Conservation (phyloP, 257 asterid species). For the Petrea volubilis region DNA sequence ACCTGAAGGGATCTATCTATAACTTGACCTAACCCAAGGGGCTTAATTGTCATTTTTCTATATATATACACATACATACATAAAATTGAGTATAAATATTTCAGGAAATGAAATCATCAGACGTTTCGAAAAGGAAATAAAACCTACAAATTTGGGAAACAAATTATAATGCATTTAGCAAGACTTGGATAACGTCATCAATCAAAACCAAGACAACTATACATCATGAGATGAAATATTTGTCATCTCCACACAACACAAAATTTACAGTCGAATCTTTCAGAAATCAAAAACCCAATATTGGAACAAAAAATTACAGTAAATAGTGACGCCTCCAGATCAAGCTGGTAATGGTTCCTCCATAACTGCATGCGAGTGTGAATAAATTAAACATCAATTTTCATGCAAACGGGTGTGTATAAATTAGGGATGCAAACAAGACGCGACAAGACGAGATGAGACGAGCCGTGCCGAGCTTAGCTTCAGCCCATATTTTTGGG, state of each 20-base stretch:
- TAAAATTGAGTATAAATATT: no score
- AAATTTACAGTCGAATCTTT: neutral
- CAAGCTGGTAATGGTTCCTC: slow-evolving; percentile 84
- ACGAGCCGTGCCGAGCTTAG: neutral
- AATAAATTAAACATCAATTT: slow-evolving; percentile 6
- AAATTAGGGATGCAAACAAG: neutral
- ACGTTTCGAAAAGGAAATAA: no score
- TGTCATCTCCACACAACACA: slow-evolving; percentile 4
- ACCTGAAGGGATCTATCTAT: no score
- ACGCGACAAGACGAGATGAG: no score
- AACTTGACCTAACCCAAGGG: no score
- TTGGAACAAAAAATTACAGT: slow-evolving; percentile 7
- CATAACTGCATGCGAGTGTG: slow-evolving; percentile 50
- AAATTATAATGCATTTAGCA: neutral
- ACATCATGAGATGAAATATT: slow-evolving; percentile 12
- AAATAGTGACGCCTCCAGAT: slow-evolving; percentile 16
- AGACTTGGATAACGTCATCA: neutral
- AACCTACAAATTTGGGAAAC: no score
- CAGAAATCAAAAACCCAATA: neutral
- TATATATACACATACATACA: no score
- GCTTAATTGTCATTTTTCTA: no score
- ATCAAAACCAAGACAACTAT: neutral
- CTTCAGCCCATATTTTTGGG: no score
- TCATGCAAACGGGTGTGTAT: neutral
- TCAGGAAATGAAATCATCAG: no score